A percentile compares a stretch with the other conserved stretches of the same genome.
These are phyloP conservation scores for Sclerotinia nivalis DNA, from an alignment of 2,329 filamentous ascomycete species.

Conservation along the genomic window DNA sequence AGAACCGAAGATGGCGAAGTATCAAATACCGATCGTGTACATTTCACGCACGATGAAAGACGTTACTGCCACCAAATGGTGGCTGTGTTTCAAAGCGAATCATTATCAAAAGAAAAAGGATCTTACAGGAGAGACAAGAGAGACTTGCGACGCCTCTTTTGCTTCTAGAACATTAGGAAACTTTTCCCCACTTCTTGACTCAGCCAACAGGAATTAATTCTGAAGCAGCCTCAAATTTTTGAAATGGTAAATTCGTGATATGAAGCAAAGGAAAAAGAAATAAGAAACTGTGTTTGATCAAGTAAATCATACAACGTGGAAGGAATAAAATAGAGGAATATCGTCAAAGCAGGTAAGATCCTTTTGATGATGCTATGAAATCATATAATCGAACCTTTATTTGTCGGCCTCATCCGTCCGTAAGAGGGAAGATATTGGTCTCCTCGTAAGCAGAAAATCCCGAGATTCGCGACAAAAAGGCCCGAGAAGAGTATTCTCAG, in stretches of 20 bases:
- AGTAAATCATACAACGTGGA: not conserved
- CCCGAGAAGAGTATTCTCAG: not conserved
- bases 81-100: not conserved
- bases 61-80: not conserved
- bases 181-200: not conserved
- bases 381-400: not conserved
- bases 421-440: not conserved
- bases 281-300: not conserved
- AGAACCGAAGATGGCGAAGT: not conserved
- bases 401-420: not conserved
- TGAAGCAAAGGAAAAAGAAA: not conserved
- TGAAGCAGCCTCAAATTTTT: not conserved
- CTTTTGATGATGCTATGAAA: not conserved
- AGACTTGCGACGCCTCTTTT: not conserved
- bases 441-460: not conserved
- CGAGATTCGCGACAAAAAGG: not conserved
- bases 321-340: not conserved
- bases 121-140: not conserved
- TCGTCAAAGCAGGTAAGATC: not conserved
- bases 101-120: not conserved
- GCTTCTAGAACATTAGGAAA: not conserved
- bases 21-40: not conserved
- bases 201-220: not conserved
- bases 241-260: not conserved
- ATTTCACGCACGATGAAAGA: not conserved